These are phyloP conservation scores for Capronia americana DNA, from an alignment of 2,329 filamentous ascomycete species.

Conservation along the genomic window DNA sequence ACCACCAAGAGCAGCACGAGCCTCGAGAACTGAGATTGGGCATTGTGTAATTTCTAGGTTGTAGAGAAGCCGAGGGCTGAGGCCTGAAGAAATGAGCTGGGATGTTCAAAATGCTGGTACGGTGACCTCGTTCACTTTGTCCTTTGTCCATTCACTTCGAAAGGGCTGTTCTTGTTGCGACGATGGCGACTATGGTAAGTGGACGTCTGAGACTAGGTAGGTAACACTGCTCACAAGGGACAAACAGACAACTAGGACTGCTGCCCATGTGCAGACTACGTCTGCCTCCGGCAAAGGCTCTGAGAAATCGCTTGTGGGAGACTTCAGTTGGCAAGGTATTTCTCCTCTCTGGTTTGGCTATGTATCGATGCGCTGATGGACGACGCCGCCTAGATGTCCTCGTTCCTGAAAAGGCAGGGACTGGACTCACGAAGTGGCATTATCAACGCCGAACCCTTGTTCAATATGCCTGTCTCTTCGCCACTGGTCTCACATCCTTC, in stretches of 20 bases:
- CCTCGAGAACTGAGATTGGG: background rate
- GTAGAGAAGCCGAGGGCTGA: slow-evolving; percentile 2
- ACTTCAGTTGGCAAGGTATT: slow-evolving; percentile 29
- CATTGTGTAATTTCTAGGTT: background rate
- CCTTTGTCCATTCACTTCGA: background rate
- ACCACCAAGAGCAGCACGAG: background rate
- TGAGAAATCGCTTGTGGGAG: slow-evolving; percentile 28
- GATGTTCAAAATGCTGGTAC: background rate
- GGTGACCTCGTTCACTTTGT: background rate
- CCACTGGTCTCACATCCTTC: slow-evolving; percentile 27
- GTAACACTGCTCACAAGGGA: background rate
- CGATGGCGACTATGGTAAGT: slow-evolving; percentile 33
- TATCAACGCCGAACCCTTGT: slow-evolving; percentile 32
- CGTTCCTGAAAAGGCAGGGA: slow-evolving; percentile 31
- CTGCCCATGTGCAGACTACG: slow-evolving; percentile 15
- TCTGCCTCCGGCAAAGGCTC: background rate
- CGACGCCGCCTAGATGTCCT: slow-evolving; percentile 26
- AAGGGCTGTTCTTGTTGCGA: slow-evolving; percentile 21
- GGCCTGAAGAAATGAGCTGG: background rate
- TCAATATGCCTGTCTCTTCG: slow-evolving; percentile 29
- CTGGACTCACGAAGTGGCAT: slow-evolving; percentile 28
- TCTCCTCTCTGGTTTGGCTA: background rate
- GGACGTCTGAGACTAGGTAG: too few relatives aligned
- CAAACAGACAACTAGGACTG: slow-evolving; percentile 9
- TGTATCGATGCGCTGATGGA: background rate